A percentile compares a stretch with the other conserved stretches of the same genome.
These are phyloP conservation scores for Xanthoconium purpureum DNA, from an alignment of 768 basidiomycete genomes.

Conservation along the genomic window DNA sequence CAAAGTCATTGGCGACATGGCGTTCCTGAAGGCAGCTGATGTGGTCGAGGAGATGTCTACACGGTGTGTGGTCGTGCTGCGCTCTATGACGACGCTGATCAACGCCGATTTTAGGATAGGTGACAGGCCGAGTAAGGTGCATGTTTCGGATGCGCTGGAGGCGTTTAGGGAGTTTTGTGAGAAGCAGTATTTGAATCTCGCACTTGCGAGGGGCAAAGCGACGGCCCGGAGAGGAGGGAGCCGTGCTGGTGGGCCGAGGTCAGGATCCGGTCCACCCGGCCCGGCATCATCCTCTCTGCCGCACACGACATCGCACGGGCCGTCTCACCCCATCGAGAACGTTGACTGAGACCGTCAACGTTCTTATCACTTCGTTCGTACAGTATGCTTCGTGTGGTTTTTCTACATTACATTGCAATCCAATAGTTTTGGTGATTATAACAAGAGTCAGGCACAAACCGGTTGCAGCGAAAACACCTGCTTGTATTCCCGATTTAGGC, in stretches of 20 bases:
- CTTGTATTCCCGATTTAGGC: slow-evolving; percentile 33
- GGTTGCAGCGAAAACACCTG: slow-evolving; percentile 5
- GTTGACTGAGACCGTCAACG: slow-evolving; percentile 25
- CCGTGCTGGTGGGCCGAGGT: neutral
- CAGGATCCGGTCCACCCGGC: slow-evolving; percentile 6
- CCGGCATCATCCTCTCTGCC: slow-evolving; percentile 11
- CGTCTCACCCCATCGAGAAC: slow-evolving; percentile 26
- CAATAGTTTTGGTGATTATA: slow-evolving; percentile 11
- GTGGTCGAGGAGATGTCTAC: slow-evolving; percentile 53
- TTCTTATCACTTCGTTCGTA: neutral
- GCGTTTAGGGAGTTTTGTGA: slow-evolving; percentile 48
- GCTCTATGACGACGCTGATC: neutral
- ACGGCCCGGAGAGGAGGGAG: neutral
- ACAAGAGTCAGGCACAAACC: slow-evolving; percentile 2
- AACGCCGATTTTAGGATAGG: slow-evolving; percentile 37
- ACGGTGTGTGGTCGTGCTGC: slow-evolving; percentile 36
- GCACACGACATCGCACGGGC: neutral
- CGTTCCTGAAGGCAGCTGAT: slow-evolving; percentile 50
- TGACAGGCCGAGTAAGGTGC: slow-evolving; percentile 52
- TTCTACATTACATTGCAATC: slow-evolving; percentile 12
- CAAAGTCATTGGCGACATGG: slow-evolving; percentile 52
- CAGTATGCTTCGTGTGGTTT: slow-evolving; percentile 3
- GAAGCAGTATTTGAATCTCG: slow-evolving; percentile 42
- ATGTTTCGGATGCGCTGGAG: slow-evolving; percentile 52
- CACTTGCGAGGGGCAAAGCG: slow-evolving; percentile 18